Base-by-base conservation (phyloP, 2,329 filamentous ascomycete genomes). In the Exophiala lecanii-corni region DNA sequence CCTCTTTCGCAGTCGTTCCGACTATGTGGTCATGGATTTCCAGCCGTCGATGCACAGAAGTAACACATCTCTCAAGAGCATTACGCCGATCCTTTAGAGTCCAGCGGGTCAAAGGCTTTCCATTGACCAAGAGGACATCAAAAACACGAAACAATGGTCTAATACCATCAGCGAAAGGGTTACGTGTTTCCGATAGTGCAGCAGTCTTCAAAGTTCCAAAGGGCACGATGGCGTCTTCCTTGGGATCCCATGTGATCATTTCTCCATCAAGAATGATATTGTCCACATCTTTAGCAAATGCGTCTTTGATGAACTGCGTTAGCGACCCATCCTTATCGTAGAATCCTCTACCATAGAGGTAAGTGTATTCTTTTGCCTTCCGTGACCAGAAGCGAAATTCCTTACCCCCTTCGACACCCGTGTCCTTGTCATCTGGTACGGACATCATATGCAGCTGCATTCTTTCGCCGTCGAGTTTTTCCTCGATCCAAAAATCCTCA, bases 241-340 rank as follows among this genome's bases (percentile, higher is more conserved):
- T 79, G 48, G 89, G 86, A 59, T 97, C 88, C 92, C 92, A 98
- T 1, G 89, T 95, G 45, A 98, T 89, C 92, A 98, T 98, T 62
- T 98, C 92, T 7, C 92, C 92, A 57, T 98, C 92, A 0, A 98
- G 73, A 37, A 98, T 95, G 52, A 95, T 75, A 59, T 86, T 96
- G 12, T 82, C 75, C 1, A 97, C 88, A 2, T 82, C 81, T 1
- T 79, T 69, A 2, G 81, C 72, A 61, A 98, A 97, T 0, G 87
- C 88, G 30, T 79, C 73, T 39, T 79, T 79, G 15, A 97, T 70
- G 60, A 94, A 83, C 23, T 87, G 76, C 0, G 91, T 95, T 39
- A 97, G 63, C 5, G 89, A 81, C 5, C 84, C 83, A 30, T 82
- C 80, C 4, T 83, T 76, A 52, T 94, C 87, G 35, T 82, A 67